Evolutionary conservation across 2,329 filamentous ascomycete species (phyloP).

Genomic region (Dactylonectria macrodidyma): DNA sequence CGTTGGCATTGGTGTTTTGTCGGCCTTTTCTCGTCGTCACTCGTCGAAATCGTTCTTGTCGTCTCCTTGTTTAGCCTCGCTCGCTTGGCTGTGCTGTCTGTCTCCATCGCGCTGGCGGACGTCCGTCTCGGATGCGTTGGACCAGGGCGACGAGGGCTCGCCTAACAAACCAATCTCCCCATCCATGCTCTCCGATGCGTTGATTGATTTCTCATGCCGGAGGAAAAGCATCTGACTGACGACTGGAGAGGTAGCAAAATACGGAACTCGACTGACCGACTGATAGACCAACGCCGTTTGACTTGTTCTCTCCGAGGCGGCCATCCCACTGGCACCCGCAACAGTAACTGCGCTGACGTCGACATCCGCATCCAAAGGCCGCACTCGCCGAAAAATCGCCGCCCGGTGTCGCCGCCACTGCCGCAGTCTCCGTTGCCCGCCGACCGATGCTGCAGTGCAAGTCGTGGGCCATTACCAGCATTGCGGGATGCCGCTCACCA

Average conservation of each 20-base stretch:
- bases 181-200: slow-evolving; percentile 20
- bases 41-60: neutral
- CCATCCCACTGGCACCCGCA: slow-evolving; percentile 28
- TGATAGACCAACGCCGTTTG: slow-evolving; percentile 24
- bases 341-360: neutral
- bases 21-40: neutral
- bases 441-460: slow-evolving; percentile 18
- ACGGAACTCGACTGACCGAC: slow-evolving; percentile 25
- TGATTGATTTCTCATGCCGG: slow-evolving; percentile 22
- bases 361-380: slow-evolving; percentile 3
- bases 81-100: neutral
- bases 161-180: slow-evolving; percentile 20
- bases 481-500: slow-evolving; percentile 43
- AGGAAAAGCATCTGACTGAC: slow-evolving; percentile 38
- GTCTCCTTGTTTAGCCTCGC: slow-evolving; percentile 1
- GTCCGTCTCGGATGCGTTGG: slow-evolving; percentile 22
- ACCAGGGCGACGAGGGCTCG: slow-evolving; percentile 12
- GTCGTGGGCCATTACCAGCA: slow-evolving; percentile 4
- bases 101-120: slow-evolving; percentile 10
- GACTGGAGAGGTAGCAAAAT: slow-evolving; percentile 34
- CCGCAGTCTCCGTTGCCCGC: slow-evolving; percentile 3
- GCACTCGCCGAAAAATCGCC: slow-evolving; percentile 17
- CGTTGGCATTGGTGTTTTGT: slow-evolving; percentile 10
- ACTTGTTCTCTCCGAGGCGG: slow-evolving; percentile 21
- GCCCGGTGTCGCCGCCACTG: neutral